A percentile compares a stretch with the other conserved stretches of the same genome.
Conservation (phyloP, 2,329 filamentous ascomycete species). For the Aureobasidium sp. region DNA sequence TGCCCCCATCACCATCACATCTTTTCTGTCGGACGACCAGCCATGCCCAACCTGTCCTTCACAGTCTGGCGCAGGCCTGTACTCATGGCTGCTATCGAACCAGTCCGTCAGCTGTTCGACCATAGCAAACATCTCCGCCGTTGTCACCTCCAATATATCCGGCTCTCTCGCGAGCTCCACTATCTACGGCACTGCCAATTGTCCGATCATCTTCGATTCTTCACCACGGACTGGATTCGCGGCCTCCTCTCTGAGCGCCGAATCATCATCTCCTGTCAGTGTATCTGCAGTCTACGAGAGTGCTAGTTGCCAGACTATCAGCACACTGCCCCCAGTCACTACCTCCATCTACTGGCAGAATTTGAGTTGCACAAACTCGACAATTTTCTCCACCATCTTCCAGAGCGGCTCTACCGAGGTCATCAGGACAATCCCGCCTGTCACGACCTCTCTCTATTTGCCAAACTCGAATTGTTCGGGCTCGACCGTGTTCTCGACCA, state of each 20-base stretch:
- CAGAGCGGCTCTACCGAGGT: not conserved
- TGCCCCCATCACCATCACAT: not conserved
- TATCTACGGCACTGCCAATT: not conserved
- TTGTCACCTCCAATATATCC: not conserved
- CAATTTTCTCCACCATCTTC: not conserved
- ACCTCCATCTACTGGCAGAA: not conserved
- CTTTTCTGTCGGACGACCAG: not conserved
- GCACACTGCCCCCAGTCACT: not conserved
- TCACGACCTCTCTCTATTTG: not conserved
- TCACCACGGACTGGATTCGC: not conserved
- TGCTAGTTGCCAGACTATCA: not conserved
- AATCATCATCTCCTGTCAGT: not conserved
- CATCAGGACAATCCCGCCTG: not conserved
- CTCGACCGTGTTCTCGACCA: not conserved
- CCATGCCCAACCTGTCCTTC: not conserved
- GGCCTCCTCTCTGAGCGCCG: not conserved
- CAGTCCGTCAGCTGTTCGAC: not conserved
- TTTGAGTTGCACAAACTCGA: not conserved
- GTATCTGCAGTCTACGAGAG: not conserved
- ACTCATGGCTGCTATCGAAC: not conserved
- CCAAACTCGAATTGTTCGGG: not conserved
- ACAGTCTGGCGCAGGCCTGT: not conserved
- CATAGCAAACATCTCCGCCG: slow-evolving; percentile 4
- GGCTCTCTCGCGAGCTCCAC: not conserved
- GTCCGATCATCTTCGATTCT: not conserved